These are phyloP conservation scores for Ophiostoma tasmaniense DNA, from an alignment of 2,329 filamentous ascomycete genomes.

Conservation along the genomic window DNA sequence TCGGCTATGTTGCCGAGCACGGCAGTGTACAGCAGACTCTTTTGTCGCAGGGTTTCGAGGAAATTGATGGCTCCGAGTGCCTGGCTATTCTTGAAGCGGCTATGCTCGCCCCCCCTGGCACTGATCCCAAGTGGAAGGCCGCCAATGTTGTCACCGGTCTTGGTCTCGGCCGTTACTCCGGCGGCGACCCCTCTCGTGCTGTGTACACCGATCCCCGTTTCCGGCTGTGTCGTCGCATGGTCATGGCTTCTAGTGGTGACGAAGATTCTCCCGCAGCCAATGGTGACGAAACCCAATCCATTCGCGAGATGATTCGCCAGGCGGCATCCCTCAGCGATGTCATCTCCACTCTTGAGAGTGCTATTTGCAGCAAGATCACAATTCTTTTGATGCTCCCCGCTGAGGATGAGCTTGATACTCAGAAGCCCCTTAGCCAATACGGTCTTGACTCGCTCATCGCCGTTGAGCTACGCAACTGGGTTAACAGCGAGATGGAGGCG, in stretches of 20 bases:
- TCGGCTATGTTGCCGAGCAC: slow-evolving; percentile 27
- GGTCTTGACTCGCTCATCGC: slow-evolving; percentile 21
- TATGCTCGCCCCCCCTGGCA: slow-evolving; percentile 9
- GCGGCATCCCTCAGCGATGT: slow-evolving; percentile 11
- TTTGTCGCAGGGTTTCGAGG: slow-evolving; percentile 21
- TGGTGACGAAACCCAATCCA: slow-evolving; percentile 4
- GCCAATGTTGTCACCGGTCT: slow-evolving; percentile 22
- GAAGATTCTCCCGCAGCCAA: background rate
- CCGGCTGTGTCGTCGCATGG: slow-evolving; percentile 16
- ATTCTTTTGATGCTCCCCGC: slow-evolving; percentile 16
- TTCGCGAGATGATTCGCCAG: slow-evolving; percentile 16
- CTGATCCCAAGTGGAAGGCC: background rate
- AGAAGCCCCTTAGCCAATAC: slow-evolving; percentile 17
- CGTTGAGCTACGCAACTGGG: slow-evolving; percentile 21
- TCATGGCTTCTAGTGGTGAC: background rate
- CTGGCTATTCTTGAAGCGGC: slow-evolving; percentile 23
- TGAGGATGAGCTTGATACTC: slow-evolving; percentile 18
- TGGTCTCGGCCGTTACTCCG: slow-evolving; percentile 19
- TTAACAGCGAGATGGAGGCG: slow-evolving; percentile 20
- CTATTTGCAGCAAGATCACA: slow-evolving; percentile 17
- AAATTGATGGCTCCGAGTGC: slow-evolving; percentile 20
- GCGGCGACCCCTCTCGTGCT: slow-evolving; percentile 18
- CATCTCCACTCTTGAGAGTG: slow-evolving; percentile 8
- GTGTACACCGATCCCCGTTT: slow-evolving; percentile 20
- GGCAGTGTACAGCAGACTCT: slow-evolving; percentile 18